Evolutionary conservation across 2,329 filamentous ascomycete genomes (phyloP).

Genomic region (Pseudocercospora crystallina): DNA sequence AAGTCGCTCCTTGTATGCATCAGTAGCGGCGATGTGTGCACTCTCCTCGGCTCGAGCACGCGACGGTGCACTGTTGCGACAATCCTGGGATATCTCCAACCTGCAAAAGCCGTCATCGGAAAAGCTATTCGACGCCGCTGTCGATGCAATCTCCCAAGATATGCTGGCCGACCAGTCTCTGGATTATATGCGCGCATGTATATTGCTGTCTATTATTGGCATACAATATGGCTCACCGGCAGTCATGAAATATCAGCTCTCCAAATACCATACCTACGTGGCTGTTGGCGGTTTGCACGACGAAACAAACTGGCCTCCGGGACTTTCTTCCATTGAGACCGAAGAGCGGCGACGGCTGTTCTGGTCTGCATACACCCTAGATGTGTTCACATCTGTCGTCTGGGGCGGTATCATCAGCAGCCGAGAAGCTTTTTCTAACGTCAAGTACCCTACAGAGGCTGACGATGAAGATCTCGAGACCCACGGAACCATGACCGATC

Average conservation of each 20-base stretch:
- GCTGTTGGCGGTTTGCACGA: conserved; percentile 49
- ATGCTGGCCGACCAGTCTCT: conserved; percentile 15
- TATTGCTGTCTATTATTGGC: conserved; percentile 48
- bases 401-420: conserved; percentile 49
- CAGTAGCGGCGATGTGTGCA: conserved; percentile 50
- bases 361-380: conserved; percentile 59
- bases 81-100: conserved; percentile 30
- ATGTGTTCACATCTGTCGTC: conserved; percentile 54
- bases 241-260: conserved; percentile 49
- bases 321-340: conserved; percentile 44
- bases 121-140: conserved; percentile 39
- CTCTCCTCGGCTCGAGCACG: conserved; percentile 48
- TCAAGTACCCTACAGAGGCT: conserved; percentile 47
- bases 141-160: conserved; percentile 30
- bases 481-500: conserved; percentile 12
- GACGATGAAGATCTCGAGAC: no score
- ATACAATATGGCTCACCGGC: conserved; percentile 51
- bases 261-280: conserved; percentile 50
- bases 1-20: conserved; percentile 44
- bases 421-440: conserved; percentile 47
- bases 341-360: conserved; percentile 51
- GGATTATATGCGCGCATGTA: conserved; percentile 44
- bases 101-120: conserved; percentile 37
- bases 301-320: conserved; percentile 51
- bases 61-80: conserved; percentile 45